These are phyloP conservation scores for Xylaria venustula DNA, from an alignment of 495 filamentous ascomycete species.

Conservation along the genomic window DNA sequence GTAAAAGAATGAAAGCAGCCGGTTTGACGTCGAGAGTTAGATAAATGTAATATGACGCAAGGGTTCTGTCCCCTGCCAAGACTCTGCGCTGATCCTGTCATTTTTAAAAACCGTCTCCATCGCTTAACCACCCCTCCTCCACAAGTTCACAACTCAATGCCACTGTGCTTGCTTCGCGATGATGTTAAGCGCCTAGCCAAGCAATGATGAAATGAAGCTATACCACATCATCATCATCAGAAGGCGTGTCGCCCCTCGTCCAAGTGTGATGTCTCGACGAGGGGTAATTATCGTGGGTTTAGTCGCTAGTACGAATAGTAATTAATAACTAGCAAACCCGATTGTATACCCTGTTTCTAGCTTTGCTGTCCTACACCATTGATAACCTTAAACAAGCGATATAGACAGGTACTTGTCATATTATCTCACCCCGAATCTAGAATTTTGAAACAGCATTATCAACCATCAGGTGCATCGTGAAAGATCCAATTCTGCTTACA, in stretches of 20 bases:
- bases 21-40: not conserved
- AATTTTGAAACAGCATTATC: too few relatives aligned
- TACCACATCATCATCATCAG: too few relatives aligned
- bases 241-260: not conserved
- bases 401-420: too few relatives aligned
- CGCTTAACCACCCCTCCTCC: not conserved
- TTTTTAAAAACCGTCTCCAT: not conserved
- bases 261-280: not conserved
- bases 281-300: not conserved
- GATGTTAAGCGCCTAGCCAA: not conserved
- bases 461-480: too few relatives aligned
- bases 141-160: not conserved
- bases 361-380: too few relatives aligned
- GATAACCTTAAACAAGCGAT: too few relatives aligned
- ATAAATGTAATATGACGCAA: not conserved
- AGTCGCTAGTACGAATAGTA: too few relatives aligned
- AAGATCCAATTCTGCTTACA: too few relatives aligned
- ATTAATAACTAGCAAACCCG: too few relatives aligned
- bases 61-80: constrained; percentile 8
- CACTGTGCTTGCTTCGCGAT: not conserved
- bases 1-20: not conserved
- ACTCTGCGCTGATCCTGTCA: constrained; percentile 1
- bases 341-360: not conserved
- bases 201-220: not conserved
- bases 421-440: too few relatives aligned